Evolutionary conservation across 768 basidiomycete species (phyloP).

Genomic region (Tulasnella sp.): DNA sequence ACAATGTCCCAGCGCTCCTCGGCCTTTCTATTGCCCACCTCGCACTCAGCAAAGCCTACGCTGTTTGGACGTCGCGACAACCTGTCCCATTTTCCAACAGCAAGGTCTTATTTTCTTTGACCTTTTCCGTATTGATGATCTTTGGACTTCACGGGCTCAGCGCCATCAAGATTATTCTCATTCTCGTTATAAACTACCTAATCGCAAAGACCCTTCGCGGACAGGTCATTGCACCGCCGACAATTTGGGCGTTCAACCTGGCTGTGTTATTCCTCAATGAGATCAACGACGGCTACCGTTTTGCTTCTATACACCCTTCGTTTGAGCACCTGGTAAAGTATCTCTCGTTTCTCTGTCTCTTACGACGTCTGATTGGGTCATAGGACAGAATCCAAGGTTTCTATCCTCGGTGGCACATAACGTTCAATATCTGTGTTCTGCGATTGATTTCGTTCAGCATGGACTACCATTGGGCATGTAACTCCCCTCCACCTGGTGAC

Average conservation of each 20-base stretch:
- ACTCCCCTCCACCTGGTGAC: conserved; percentile 20
- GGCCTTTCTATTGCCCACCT: conserved; percentile 44
- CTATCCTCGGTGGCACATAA: conserved; percentile 85
- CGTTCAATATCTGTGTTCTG: conserved; percentile 93
- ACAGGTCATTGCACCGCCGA: conserved; percentile 35
- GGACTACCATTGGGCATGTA: conserved; percentile 82
- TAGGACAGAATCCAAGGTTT: conserved; percentile 57
- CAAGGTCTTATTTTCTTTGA: conserved; percentile 45
- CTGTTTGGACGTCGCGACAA: conserved; percentile 9
- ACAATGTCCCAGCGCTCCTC: conserved; percentile 56
- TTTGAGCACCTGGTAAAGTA: conserved; percentile 49
- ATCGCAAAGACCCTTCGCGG: conserved; percentile 38
- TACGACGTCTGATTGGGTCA: conserved; percentile 1
- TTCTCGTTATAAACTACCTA: conserved; percentile 57
- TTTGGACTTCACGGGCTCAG: conserved; percentile 70
- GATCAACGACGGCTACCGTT: conserved; percentile 57
- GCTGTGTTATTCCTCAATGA: conserved; percentile 68
- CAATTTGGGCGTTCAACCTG: conserved; percentile 71
- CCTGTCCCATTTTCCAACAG: conserved; percentile 20
- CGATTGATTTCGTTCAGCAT: conserved; percentile 85
- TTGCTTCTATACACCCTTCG: conserved; percentile 40
- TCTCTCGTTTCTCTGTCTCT: not conserved
- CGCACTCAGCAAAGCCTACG: conserved; percentile 40
- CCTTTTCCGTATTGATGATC: conserved; percentile 53
- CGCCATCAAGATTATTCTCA: conserved; percentile 58